These are phyloP conservation scores for Sambucus nigra DNA, from an alignment of 129 eudicot genomes.

Conservation along the genomic window DNA sequence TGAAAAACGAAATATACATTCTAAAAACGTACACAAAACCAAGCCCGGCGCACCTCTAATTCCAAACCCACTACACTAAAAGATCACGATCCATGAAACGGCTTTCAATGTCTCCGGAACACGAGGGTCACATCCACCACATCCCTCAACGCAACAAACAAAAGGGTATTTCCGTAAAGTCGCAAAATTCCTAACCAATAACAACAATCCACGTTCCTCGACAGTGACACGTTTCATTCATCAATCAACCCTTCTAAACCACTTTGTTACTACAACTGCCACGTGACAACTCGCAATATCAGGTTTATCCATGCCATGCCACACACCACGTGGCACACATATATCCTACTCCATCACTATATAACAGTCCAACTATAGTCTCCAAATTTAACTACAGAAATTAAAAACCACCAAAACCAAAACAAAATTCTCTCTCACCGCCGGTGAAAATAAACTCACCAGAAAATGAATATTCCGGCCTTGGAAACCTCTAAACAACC, in stretches of 20 bases:
- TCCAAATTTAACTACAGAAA: slow-evolving; percentile 2
- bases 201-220: background rate
- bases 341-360: background rate
- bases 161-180: background rate
- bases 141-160: background rate
- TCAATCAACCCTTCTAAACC: background rate
- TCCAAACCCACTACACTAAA: no score
- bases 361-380: slow-evolving; percentile 8
- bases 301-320: background rate
- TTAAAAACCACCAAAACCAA: no score
- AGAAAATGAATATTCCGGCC: slow-evolving; percentile 17
- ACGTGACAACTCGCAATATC: background rate
- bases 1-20: no score
- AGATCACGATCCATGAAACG: background rate
- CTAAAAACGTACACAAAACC: no score
- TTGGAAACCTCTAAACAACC: background rate
- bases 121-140: slow-evolving; percentile 1
- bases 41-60: no score
- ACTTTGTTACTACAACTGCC: slow-evolving; percentile 1
- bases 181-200: background rate
- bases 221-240: background rate
- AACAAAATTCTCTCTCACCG: background rate
- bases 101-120: background rate
- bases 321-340: slow-evolving; percentile 2
- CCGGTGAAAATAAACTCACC: background rate